Evolutionary conservation across 352 stramenopile genomes (phyloP).

Genomic region (Pythium pectinolyticum): DNA sequence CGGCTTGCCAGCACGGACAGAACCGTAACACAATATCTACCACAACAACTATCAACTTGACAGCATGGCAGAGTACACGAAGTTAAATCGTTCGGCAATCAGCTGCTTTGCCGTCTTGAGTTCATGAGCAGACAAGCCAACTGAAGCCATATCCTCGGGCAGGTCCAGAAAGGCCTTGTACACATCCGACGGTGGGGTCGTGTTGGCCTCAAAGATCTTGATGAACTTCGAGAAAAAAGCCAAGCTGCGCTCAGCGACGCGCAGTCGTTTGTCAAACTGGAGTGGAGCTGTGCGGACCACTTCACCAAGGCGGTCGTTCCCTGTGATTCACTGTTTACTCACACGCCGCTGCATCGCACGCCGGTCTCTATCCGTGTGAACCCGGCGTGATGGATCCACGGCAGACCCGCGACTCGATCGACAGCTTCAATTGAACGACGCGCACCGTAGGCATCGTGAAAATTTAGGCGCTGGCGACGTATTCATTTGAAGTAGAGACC

Average conservation of each 20-base stretch:
- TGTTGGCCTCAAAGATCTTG: slow-evolving; percentile 7
- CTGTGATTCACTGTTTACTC: slow-evolving; percentile 38
- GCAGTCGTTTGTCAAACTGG: slow-evolving; percentile 79
- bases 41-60: no score
- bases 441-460: slow-evolving; percentile 31
- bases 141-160: background rate
- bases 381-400: slow-evolving; percentile 66
- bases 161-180: slow-evolving; percentile 4
- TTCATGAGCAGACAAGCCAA: background rate
- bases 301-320: slow-evolving; percentile 33
- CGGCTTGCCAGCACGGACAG: no score
- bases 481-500: slow-evolving; percentile 81
- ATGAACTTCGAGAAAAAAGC: no score
- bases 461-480: slow-evolving; percentile 42
- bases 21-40: no score
- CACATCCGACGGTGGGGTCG: background rate
- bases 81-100: no score
- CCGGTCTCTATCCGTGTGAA: slow-evolving; percentile 72
- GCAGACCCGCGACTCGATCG: slow-evolving; percentile 61
- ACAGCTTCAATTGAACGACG: slow-evolving; percentile 48
- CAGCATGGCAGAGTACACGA: no score
- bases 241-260: no score
- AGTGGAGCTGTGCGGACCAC: slow-evolving; percentile 63
- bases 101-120: background rate
- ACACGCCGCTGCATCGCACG: slow-evolving; percentile 41